These are phyloP conservation scores for Porogramme epimiltina DNA, from an alignment of 1,284 basidiomycete genomes.

Conservation along the genomic window DNA sequence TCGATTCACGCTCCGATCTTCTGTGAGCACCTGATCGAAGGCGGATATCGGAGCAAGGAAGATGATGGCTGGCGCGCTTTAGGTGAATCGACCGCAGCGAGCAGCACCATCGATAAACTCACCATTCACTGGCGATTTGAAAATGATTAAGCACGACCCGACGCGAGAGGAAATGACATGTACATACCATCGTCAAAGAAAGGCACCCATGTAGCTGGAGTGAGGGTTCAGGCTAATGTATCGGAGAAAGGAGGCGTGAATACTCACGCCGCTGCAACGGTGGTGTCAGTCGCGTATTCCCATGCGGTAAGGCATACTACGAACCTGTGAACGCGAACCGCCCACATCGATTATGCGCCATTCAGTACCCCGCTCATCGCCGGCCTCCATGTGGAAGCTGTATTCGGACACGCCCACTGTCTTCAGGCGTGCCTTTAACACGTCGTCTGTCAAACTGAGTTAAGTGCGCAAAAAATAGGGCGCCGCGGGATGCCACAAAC, in stretches of 20 bases:
- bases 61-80: slow-evolving; percentile 55
- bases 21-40: slow-evolving; percentile 75
- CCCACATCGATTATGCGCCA: slow-evolving; percentile 83
- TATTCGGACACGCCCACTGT: slow-evolving; percentile 79
- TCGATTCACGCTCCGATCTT: slow-evolving; percentile 72
- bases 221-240: not conserved
- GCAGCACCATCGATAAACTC: slow-evolving; percentile 1
- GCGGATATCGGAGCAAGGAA: slow-evolving; percentile 81
- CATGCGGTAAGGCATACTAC: slow-evolving; percentile 23
- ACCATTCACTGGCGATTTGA: slow-evolving; percentile 31
- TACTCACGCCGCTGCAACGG: slow-evolving; percentile 36
- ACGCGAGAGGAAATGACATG: not conserved
- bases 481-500: slow-evolving; percentile 35
- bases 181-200: slow-evolving; percentile 72
- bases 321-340: slow-evolving; percentile 72
- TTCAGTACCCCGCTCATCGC: slow-evolving; percentile 70
- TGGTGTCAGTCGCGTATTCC: not conserved
- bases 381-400: slow-evolving; percentile 78
- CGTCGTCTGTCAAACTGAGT: slow-evolving; percentile 54
- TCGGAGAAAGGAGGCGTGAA: slow-evolving; percentile 3
- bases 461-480: not conserved
- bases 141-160: no score
- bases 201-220: slow-evolving; percentile 66
- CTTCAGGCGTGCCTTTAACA: slow-evolving; percentile 48
- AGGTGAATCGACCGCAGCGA: not conserved